Evolutionary conservation across 2,329 filamentous ascomycete genomes (phyloP).

Genomic region (Nemania diffusa): DNA sequence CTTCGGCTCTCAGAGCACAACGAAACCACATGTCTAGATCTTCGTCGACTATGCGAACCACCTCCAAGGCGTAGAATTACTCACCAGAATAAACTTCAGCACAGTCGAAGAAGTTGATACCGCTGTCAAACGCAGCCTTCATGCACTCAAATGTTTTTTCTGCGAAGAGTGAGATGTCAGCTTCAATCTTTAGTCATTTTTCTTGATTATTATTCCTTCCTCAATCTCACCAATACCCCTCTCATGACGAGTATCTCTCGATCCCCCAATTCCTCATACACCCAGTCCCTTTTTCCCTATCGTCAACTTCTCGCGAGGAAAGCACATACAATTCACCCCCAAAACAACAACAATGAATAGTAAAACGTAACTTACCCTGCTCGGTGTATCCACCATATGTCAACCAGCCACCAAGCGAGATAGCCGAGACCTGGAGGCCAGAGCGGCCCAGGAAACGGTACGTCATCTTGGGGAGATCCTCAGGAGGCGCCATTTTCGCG

Average conservation of each 20-base stretch:
- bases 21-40: neutral
- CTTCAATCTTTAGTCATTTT: neutral
- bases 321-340: neutral
- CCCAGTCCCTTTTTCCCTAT: neutral
- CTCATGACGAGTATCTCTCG: too few species aligned
- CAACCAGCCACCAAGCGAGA: constrained; percentile 77
- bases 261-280: neutral
- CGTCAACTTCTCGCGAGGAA: neutral
- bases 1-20: neutral
- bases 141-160: constrained; percentile 70
- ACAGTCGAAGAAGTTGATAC: constrained; percentile 72
- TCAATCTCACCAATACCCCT: neutral
- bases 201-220: neutral
- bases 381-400: constrained; percentile 80
- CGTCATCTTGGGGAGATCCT: constrained; percentile 38
- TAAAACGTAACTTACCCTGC: constrained; percentile 59
- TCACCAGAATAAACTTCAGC: constrained; percentile 57
- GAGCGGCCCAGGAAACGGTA: constrained; percentile 63
- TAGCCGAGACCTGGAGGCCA: constrained; percentile 78
- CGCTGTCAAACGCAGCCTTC: constrained; percentile 69
- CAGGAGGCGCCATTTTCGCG: constrained; percentile 35
- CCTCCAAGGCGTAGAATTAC: neutral
- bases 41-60: neutral
- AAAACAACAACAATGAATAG: neutral
- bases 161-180: constrained; percentile 39